Conservation (phyloP, 2,329 filamentous ascomycete genomes). For the Diaporthe sp. region DNA sequence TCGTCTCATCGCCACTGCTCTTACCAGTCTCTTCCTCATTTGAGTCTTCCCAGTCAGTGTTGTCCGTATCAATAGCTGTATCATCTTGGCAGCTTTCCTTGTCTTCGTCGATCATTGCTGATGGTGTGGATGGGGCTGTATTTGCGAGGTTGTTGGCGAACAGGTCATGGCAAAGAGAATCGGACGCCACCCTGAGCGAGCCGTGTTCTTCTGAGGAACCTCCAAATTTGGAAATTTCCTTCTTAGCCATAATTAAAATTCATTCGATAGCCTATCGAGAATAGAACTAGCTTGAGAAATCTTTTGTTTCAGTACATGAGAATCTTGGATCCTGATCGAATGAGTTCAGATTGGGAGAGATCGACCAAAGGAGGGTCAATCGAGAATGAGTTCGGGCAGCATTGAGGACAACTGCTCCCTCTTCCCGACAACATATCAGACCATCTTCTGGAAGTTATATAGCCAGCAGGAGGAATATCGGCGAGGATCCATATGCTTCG, state of each 20-base stretch:
- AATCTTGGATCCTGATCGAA: not conserved
- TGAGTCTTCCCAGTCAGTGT: conserved; percentile 75
- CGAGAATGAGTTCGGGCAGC: not conserved
- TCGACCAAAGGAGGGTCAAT: not conserved
- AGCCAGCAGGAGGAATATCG: not conserved
- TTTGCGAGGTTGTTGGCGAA: conserved; percentile 83
- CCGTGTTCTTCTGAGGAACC: conserved; percentile 82
- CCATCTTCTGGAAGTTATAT: not conserved
- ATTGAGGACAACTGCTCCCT: not conserved
- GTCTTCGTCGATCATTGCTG: conserved; percentile 61
- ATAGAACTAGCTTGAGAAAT: not conserved
- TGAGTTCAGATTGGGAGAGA: not conserved
- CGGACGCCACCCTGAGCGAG: conserved; percentile 73
- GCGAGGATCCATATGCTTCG: not conserved
- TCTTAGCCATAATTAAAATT: conserved; percentile 44
- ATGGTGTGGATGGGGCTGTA: conserved; percentile 67
- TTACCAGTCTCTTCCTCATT: conserved; percentile 82
- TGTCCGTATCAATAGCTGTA: conserved; percentile 84
- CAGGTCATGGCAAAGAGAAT: conserved; percentile 59
- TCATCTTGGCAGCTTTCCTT: conserved; percentile 79
- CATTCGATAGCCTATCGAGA: not conserved
- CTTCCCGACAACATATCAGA: not conserved
- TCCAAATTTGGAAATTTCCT: conserved; percentile 66
- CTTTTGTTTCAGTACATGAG: not conserved
- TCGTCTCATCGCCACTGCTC: conserved; percentile 84